Evolutionary conservation across 2,329 filamentous ascomycete genomes (phyloP), one percentile per base, ranked within the genome.

Genomic region (Trichophyton schoenleinii): DNA sequence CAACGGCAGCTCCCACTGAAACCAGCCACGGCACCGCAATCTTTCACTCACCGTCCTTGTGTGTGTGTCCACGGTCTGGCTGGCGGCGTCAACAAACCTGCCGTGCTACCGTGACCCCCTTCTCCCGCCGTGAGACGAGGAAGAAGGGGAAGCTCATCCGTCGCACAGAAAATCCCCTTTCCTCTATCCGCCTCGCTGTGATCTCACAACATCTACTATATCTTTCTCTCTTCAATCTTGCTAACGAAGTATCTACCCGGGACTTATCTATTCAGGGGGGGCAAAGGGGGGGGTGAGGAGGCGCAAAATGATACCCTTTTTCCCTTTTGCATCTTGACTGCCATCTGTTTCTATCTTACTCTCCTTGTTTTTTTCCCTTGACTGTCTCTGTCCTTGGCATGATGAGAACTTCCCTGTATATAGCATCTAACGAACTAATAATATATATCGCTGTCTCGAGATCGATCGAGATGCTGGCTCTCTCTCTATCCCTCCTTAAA

Each of bases 1-100:
- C 89, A 15, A 87, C 87, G 0, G 71, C 77, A 5, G 86, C 83
- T 58, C 52, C 13, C 52, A 28, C 13, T 55, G 52, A 55, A 36
- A 52, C 4, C 46, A 7, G 15, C 18, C 6, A 5, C 42, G 42
- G 3, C 34, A 13, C 34, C 11, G 11, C 15, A 6, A 22, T 11
- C 18, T 9, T 20, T 48, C 6, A 22, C 52, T 36, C 11, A 25
- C n/a, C 9, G 22, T 22, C 38, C 25, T 28, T 28, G 6, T 42
- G 13, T 42, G 22, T 42, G 13, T 42, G 13, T 42, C n/a, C 4
- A 55, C 13, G 52, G n/a, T 55, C 31, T 36, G 20, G 18, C 52
- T 55, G 52, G 52, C 52, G 52, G 28, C 20, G 52, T 55, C 52
- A 38, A 38, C 28, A 31, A 28, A 31, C 28, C 52, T 55, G 52